Evolutionary conservation across 441 rosid genomes (phyloP).

Genomic region (Erodium chrysanthum): DNA sequence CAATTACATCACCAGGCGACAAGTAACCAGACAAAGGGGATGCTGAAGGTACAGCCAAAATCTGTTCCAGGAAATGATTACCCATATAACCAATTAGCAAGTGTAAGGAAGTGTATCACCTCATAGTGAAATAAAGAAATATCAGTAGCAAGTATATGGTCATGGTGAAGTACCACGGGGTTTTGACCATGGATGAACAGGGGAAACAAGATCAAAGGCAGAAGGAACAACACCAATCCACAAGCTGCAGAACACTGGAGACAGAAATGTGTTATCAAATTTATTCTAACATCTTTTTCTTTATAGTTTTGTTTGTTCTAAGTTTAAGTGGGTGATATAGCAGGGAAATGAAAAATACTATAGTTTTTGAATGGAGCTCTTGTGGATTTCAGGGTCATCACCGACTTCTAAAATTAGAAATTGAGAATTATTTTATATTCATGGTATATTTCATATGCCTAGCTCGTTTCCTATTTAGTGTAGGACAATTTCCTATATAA

Average conservation of each 20-base stretch:
- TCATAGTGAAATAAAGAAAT: background rate
- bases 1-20: slow-evolving; percentile 61
- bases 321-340: background rate
- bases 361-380: background rate
- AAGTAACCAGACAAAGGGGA: slow-evolving; percentile 64
- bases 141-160: background rate
- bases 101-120: background rate
- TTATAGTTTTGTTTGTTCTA: background rate
- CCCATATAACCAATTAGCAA: background rate
- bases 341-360: background rate
- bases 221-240: slow-evolving; percentile 38
- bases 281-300: background rate
- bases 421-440: too few species aligned
- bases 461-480: too few species aligned
- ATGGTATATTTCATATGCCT: too few species aligned
- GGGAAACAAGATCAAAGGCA: slow-evolving; percentile 53
- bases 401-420: too few species aligned
- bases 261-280: slow-evolving; percentile 11
- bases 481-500: too few species aligned
- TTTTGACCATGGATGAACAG: slow-evolving; percentile 48
- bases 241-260: slow-evolving; percentile 58
- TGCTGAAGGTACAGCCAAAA: slow-evolving; percentile 49
- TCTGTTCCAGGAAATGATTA: slow-evolving; percentile 32
- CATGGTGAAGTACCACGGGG: slow-evolving; percentile 35
- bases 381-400: too few species aligned